phyloP scores from a whole-genome alignment of 495 filamentous ascomycete species.

The Penicillium antarcticum region DNA sequence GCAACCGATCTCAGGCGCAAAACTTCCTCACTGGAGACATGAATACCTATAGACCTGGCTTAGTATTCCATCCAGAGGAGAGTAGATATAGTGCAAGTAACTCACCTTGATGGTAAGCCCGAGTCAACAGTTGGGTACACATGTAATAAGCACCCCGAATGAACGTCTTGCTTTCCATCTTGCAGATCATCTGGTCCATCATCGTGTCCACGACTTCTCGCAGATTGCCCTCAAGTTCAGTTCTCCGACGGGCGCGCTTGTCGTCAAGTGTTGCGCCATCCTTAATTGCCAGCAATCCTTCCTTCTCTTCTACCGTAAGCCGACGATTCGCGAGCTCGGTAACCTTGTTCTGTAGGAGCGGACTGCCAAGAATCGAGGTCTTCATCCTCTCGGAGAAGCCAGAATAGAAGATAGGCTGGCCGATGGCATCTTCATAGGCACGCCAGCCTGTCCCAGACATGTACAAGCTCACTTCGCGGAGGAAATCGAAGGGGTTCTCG shows the following conservation, averaged over 20 bases:
- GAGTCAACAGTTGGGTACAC: slow-evolving; percentile 78
- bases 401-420: slow-evolving; percentile 88
- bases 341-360: slow-evolving; percentile 70
- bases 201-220: slow-evolving; percentile 77
- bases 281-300: slow-evolving; percentile 61
- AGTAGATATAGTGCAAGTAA: not conserved
- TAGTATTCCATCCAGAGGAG: not conserved
- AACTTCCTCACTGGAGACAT: slow-evolving; percentile 93
- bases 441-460: slow-evolving; percentile 91
- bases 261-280: slow-evolving; percentile 38
- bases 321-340: slow-evolving; percentile 70
- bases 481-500: slow-evolving; percentile 69
- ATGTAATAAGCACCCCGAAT: slow-evolving; percentile 91
- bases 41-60: slow-evolving; percentile 57
- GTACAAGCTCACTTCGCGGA: slow-evolving; percentile 87
- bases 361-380: slow-evolving; percentile 64
- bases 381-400: slow-evolving; percentile 93
- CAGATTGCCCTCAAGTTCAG: slow-evolving; percentile 59
- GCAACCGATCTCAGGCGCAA: slow-evolving; percentile 76
- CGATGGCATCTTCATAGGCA: slow-evolving; percentile 84
- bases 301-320: slow-evolving; percentile 67
- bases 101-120: slow-evolving; percentile 89
- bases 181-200: slow-evolving; percentile 96
- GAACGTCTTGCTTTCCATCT: slow-evolving; percentile 93
- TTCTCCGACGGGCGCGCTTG: slow-evolving; percentile 53